A percentile compares a stretch with the other conserved stretches of the same genome.
Evolutionary conservation across 2,329 filamentous ascomycete species (phyloP).

Genomic region (Septoria linicola): DNA sequence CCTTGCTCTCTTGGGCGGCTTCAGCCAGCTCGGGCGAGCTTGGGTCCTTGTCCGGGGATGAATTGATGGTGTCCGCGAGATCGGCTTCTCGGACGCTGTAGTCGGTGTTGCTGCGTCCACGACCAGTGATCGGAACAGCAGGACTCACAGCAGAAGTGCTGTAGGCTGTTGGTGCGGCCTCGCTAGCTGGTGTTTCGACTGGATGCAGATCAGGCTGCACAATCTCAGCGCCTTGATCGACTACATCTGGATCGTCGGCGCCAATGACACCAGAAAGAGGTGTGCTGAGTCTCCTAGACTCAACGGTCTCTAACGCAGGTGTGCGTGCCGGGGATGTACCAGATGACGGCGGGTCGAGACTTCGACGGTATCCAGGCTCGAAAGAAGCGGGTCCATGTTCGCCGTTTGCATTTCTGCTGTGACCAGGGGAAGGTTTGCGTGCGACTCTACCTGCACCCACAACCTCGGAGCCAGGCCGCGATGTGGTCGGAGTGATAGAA

Average conservation of each 20-base stretch:
- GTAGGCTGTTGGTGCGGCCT: constrained; percentile 9
- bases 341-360: constrained; percentile 58
- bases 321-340: constrained; percentile 62
- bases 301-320: constrained; percentile 51
- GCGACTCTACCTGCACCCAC: constrained; percentile 35
- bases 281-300: constrained; percentile 29
- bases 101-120: constrained; percentile 35
- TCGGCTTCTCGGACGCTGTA: constrained; percentile 38
- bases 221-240: constrained; percentile 30
- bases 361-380: constrained; percentile 56
- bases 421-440: constrained; percentile 41
- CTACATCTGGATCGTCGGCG: constrained; percentile 28
- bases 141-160: constrained; percentile 8
- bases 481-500: constrained; percentile 34
- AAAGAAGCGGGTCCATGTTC: constrained; percentile 40
- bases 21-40: constrained; percentile 28
- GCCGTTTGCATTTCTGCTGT: constrained; percentile 43
- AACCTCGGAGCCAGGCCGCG: constrained; percentile 38
- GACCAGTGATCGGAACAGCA: constrained; percentile 25
- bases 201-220: constrained; percentile 26
- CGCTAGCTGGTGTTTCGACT: constrained; percentile 24
- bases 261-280: constrained; percentile 32
- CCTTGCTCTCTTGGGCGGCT: constrained; percentile 21
- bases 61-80: constrained; percentile 32
- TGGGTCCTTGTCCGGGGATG: constrained; percentile 26